Percentiles rank a stretch among this genome's conserved stretches.
These are phyloP conservation scores for Verbascum thapsus DNA, from an alignment of 257 asterid genomes.

Conservation along the genomic window DNA sequence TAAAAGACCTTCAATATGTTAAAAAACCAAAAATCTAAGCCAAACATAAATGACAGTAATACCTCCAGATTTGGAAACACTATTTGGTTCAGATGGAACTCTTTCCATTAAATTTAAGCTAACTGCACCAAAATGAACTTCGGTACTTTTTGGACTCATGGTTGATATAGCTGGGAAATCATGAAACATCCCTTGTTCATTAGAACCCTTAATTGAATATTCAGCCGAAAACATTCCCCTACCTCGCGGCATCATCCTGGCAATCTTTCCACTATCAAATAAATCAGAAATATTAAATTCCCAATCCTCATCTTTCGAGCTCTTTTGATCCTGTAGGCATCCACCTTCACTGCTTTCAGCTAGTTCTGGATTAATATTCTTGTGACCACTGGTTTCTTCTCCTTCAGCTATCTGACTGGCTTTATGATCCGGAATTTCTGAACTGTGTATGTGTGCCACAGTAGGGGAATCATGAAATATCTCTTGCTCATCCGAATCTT, in stretches of 20 bases:
- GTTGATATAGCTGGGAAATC: slow-evolving; percentile 20
- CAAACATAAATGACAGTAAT: slow-evolving; percentile 12
- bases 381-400: slow-evolving; percentile 2
- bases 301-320: slow-evolving; percentile 2
- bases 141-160: not conserved
- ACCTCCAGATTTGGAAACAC: slow-evolving; percentile 31
- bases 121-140: slow-evolving; percentile 13
- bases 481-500: slow-evolving; percentile 20
- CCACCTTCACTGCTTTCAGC: slow-evolving; percentile 26
- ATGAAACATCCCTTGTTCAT: not conserved
- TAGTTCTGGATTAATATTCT: slow-evolving; percentile 11
- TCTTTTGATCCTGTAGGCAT: slow-evolving; percentile 24
- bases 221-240: not conserved
- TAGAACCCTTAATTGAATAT: slow-evolving; percentile 6
- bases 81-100: slow-evolving; percentile 17
- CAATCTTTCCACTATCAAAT: slow-evolving; percentile 30
- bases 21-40: not conserved
- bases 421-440: slow-evolving; percentile 12
- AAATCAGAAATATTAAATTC: slow-evolving; percentile 13
- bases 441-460: slow-evolving; percentile 7
- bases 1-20: not conserved
- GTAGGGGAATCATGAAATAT: slow-evolving; percentile 23
- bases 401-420: slow-evolving; percentile 30
- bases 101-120: slow-evolving; percentile 32
- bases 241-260: slow-evolving; percentile 9